phyloP scores from a whole-genome alignment of 2,329 filamentous ascomycete genomes.

The Penicillium sumatraense region DNA sequence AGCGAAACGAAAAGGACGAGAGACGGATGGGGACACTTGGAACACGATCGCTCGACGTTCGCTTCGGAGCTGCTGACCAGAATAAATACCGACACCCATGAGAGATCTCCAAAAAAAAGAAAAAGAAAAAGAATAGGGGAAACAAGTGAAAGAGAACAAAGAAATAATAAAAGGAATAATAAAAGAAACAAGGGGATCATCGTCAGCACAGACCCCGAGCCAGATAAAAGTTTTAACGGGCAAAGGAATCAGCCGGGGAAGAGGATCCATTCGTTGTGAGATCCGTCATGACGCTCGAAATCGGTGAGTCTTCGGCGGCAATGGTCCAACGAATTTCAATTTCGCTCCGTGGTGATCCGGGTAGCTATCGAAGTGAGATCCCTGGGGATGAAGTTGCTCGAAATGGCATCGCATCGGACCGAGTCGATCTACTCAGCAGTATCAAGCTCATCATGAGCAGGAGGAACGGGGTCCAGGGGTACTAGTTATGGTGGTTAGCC shows the following conservation, averaged over 20 bases:
- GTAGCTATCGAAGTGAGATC: not conserved
- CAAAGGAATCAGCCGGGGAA: not conserved
- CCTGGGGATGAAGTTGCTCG: not conserved
- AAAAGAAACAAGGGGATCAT: slow-evolving; percentile 1
- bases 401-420: slow-evolving; percentile 19
- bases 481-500: slow-evolving; percentile 38
- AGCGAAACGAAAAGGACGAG: slow-evolving; percentile 24
- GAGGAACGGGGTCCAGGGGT: slow-evolving; percentile 75
- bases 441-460: slow-evolving; percentile 91
- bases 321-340: not conserved
- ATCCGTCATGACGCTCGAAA: not conserved
- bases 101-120: slow-evolving; percentile 3
- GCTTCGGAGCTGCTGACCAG: slow-evolving; percentile 35
- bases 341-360: not conserved
- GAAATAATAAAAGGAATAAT: not conserved
- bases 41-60: slow-evolving; percentile 31
- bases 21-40: slow-evolving; percentile 19
- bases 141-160: not conserved
- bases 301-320: not conserved
- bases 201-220: not conserved
- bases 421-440: slow-evolving; percentile 73
- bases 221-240: not conserved
- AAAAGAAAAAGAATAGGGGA: slow-evolving; percentile 8
- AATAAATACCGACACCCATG: slow-evolving; percentile 29
- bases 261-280: not conserved